A percentile compares a stretch with the other conserved stretches of the same genome.
phyloP scores from a whole-genome alignment of 202 grass and related monocot genomes.

The Setaria viridis region DNA sequence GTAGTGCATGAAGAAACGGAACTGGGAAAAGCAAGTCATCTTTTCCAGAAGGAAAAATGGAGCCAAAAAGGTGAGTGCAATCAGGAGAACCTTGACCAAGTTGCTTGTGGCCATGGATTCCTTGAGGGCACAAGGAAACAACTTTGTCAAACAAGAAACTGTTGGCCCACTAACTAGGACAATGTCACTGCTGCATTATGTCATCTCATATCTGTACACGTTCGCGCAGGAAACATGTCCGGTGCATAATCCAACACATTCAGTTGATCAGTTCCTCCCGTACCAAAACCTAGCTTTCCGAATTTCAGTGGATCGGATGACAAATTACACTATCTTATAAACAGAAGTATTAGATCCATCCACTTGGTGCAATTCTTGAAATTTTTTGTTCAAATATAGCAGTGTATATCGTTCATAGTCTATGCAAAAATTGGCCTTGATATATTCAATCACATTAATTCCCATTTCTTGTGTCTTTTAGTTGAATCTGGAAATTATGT shows the following conservation, averaged over 20 bases:
- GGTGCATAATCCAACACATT: not conserved
- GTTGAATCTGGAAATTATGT: not conserved
- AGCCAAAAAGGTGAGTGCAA: not conserved
- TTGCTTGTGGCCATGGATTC: slow-evolving; percentile 39
- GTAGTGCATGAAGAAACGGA: slow-evolving; percentile 2
- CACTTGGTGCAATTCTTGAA: too few relatives aligned
- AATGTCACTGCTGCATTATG: not conserved
- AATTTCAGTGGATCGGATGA: not conserved
- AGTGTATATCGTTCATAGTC: too few relatives aligned
- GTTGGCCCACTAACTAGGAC: not conserved
- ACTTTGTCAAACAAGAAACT: slow-evolving; percentile 34
- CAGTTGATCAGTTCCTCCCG: not conserved
- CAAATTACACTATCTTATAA: too few relatives aligned
- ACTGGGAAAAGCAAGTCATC: not conserved
- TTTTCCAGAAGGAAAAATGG: not conserved
- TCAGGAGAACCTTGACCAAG: slow-evolving; percentile 30
- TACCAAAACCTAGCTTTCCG: not conserved
- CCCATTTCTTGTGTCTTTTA: not conserved
- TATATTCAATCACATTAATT: too few relatives aligned
- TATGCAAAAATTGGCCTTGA: too few relatives aligned
- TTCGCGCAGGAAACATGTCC: not conserved
- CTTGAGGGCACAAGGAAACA: not conserved
- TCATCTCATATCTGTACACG: slow-evolving; percentile 19
- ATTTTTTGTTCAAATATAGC: too few relatives aligned
- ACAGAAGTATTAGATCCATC: too few relatives aligned